These are phyloP conservation scores for Lentinus brumalis DNA, from an alignment of 768 basidiomycete genomes.

Conservation along the genomic window DNA sequence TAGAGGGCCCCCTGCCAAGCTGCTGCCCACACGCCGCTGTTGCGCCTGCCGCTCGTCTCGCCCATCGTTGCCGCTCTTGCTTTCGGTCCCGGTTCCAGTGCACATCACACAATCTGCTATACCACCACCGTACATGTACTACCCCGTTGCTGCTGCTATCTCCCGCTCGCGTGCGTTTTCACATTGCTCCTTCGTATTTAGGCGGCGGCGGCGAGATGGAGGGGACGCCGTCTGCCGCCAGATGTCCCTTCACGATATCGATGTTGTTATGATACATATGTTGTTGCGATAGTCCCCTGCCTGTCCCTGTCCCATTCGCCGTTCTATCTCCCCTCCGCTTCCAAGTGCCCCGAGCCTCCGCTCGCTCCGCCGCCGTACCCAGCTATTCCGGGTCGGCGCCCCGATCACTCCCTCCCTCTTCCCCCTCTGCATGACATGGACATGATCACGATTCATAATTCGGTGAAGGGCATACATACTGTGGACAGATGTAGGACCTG, in stretches of 20 bases:
- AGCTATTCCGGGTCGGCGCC: not conserved
- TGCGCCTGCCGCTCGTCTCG: not conserved
- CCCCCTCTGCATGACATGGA: not conserved
- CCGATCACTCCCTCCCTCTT: not conserved
- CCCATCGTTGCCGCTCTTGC: not conserved
- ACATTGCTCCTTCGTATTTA: not conserved
- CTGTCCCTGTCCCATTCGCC: not conserved
- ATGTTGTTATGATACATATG: conserved; percentile 18
- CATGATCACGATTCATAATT: not conserved
- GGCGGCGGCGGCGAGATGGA: not conserved
- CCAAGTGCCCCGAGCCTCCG: no score
- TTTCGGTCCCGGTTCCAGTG: not conserved
- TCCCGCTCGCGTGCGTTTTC: not conserved
- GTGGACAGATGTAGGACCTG: not conserved
- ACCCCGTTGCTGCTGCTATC: not conserved
- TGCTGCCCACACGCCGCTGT: not conserved
- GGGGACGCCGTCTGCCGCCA: not conserved
- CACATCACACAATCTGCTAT: not conserved
- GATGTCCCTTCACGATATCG: conserved; percentile 3
- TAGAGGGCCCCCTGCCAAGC: not conserved
- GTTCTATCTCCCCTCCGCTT: not conserved
- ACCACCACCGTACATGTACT: conserved; percentile 2
- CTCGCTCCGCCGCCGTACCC: not conserved
- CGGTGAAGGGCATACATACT: not conserved
- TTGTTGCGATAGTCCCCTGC: conserved; percentile 5